Conservation (phyloP, 176 grass and related monocot species). For the Oryza glaberrima region DNA sequence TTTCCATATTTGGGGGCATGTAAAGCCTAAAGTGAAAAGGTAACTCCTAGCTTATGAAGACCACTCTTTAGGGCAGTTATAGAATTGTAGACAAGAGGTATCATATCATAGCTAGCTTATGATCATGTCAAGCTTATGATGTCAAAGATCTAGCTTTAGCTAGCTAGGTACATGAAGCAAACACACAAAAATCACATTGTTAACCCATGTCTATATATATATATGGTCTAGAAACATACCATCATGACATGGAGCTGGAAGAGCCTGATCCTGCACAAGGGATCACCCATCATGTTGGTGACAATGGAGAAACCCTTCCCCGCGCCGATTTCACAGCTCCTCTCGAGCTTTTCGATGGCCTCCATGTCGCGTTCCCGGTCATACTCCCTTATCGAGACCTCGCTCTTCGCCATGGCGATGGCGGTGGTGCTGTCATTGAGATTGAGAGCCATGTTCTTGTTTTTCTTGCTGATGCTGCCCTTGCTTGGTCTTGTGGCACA, state of each 20-base stretch:
- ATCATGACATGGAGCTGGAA: constrained; percentile 40
- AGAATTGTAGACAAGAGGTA: not conserved
- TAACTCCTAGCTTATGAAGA: not conserved
- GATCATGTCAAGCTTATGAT: not conserved
- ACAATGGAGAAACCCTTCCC: constrained; percentile 20
- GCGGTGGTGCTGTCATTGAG: not conserved
- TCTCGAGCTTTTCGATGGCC: constrained; percentile 40
- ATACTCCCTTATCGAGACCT: constrained; percentile 27
- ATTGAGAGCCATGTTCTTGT: constrained; percentile 26
- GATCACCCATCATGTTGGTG: constrained; percentile 41
- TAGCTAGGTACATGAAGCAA: not conserved
- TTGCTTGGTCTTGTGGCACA: constrained; percentile 1
- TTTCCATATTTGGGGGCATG: not conserved
- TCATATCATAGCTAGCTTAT: not conserved
- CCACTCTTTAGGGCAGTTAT: not conserved
- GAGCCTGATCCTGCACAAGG: constrained; percentile 39
- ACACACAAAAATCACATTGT: not conserved
- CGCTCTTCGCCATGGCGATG: not conserved
- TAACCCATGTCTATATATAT: not conserved
- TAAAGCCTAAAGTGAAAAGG: not conserved
- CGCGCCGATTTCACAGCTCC: constrained; percentile 28
- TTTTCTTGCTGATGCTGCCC: constrained; percentile 1
- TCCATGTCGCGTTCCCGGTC: constrained; percentile 4
- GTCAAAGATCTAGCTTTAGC: not conserved
- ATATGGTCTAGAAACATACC: constrained; percentile 12